Base-by-base conservation (phyloP, 2,329 filamentous ascomycete species). In the Aspergillus pseudoglaucus region DNA sequence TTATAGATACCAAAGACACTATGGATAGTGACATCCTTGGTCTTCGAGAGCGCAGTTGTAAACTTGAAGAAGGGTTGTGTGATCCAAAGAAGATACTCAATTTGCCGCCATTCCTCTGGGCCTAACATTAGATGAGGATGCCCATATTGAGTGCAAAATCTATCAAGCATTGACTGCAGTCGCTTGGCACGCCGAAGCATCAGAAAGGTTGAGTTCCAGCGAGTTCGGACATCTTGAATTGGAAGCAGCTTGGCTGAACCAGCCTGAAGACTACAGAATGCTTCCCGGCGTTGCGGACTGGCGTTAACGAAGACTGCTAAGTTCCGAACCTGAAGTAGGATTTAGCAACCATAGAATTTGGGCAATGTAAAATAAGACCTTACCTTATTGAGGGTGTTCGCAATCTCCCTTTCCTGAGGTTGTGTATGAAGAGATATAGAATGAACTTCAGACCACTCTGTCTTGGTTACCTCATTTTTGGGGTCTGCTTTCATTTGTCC, bases 1-100 rank as follows among this genome's bases (percentile, higher is more conserved):
- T n/a, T n/a, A n/a, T n/a, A n/a, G n/a, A n/a, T n/a, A n/a, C n/a
- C n/a, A n/a, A n/a, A n/a, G n/a, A n/a, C n/a, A n/a, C n/a, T n/a
- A n/a, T n/a, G n/a, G n/a, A n/a, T n/a, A 8, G 18, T 15, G 18
- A 8, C 20, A 20, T 4, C 4, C 20, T 20, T 20, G 4, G 4
- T 20, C 4, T 20, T 20, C 20, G 20, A 20, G 20, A 20, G 20
- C 4, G 20, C 4, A 20, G 20, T 20, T 20, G 20, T 20, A 4
- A 20, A 20, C 4, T 20, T 20, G 20, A 44, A 46, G 25, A 46
- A 49, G 5, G 47, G 47, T 12, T 17, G 14, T 9, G 40, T 44
- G 10, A 44, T 8, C 25, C 10, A 39, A 15, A 39, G 37, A 39
- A 39, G 37, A 39, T 39, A 39, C 3, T 39, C 37, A 39, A 39